Conservation (phyloP, 768 basidiomycete genomes). For the Trametes sanguinea region DNA sequence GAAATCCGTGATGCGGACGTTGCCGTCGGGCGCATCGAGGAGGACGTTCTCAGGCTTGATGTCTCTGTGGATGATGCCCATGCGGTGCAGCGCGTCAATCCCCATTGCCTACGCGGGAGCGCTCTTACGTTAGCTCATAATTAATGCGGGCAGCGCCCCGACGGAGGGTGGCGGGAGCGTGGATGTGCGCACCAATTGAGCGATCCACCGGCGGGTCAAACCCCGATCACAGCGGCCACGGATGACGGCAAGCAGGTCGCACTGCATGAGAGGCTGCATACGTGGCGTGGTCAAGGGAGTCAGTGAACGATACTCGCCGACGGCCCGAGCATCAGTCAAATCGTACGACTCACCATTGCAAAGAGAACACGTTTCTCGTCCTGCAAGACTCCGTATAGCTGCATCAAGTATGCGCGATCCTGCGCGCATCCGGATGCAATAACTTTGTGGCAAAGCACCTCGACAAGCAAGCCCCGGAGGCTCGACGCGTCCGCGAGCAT, state of each 20-base stretch:
- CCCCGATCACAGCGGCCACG: slow-evolving; percentile 7
- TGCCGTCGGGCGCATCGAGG: slow-evolving; percentile 24
- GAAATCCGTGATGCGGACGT: slow-evolving; percentile 32
- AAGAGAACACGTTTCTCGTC: slow-evolving; percentile 27
- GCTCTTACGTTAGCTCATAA: slow-evolving; percentile 4
- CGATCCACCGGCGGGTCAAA: slow-evolving; percentile 29
- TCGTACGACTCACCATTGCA: slow-evolving; percentile 27
- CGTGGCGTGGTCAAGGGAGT: too few relatives aligned
- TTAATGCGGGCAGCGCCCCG: slow-evolving; percentile 5
- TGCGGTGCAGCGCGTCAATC: slow-evolving; percentile 45
- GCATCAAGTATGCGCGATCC: slow-evolving; percentile 28
- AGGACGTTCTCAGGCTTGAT: slow-evolving; percentile 63
- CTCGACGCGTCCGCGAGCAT: slow-evolving; percentile 1
- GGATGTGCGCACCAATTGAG: slow-evolving; percentile 27
- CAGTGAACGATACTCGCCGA: neutral
- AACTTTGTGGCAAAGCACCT: slow-evolving; percentile 29
- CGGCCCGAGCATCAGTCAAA: neutral
- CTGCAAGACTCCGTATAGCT: slow-evolving; percentile 31
- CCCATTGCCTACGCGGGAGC: slow-evolving; percentile 29
- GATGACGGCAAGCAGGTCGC: slow-evolving; percentile 21
- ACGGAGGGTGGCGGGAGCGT: neutral
- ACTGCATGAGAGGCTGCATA: slow-evolving; percentile 24
- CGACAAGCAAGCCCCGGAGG: slow-evolving; percentile 18
- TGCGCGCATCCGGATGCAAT: slow-evolving; percentile 23
- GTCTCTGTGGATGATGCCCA: slow-evolving; percentile 59